These are phyloP conservation scores for Tetrapisispora iriomotensis DNA, from an alignment of 805 yeast genomes.

Conservation along the genomic window DNA sequence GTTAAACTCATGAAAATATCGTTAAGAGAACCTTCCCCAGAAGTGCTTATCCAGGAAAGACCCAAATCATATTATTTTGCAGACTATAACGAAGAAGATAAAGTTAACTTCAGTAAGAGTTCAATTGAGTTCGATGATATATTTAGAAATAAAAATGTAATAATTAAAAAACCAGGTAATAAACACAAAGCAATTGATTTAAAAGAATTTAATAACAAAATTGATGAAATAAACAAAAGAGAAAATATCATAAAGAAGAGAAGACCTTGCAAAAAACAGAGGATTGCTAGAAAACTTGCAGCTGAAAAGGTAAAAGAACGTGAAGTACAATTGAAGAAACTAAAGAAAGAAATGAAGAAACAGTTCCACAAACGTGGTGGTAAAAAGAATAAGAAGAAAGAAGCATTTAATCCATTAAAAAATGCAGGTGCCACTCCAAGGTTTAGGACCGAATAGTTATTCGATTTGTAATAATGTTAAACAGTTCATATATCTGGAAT, in stretches of 20 bases:
- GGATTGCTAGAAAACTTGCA: constrained; percentile 21
- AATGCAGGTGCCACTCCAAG: constrained; percentile 13
- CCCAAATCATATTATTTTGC: constrained; percentile 20
- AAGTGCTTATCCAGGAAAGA: constrained; percentile 13
- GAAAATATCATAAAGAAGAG: constrained; percentile 13
- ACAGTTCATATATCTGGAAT: not conserved
- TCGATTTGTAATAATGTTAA: too few species aligned
- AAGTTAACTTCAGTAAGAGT: constrained; percentile 8
- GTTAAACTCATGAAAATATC: constrained; percentile 21
- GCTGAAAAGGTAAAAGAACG: constrained; percentile 17
- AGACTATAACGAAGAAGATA: constrained; percentile 8
- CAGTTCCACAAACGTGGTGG: constrained; percentile 31
- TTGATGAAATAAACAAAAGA: constrained; percentile 9
- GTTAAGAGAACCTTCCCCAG: constrained; percentile 16
- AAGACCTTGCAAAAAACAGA: constrained; percentile 28
- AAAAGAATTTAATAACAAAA: constrained; percentile 10
- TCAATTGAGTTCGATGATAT: constrained; percentile 17
- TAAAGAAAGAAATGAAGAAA: constrained; percentile 25
- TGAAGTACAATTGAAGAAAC: constrained; percentile 13
- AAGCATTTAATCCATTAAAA: constrained; percentile 12
- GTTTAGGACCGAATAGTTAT: constrained; percentile 10
- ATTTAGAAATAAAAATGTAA: constrained; percentile 7
- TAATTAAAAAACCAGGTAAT: constrained; percentile 7
- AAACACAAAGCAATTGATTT: constrained; percentile 13
- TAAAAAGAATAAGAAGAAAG: constrained; percentile 25